phyloP scores from a whole-genome alignment of 371 early-diverging fungal species.

The Smittium mucronatum region DNA sequence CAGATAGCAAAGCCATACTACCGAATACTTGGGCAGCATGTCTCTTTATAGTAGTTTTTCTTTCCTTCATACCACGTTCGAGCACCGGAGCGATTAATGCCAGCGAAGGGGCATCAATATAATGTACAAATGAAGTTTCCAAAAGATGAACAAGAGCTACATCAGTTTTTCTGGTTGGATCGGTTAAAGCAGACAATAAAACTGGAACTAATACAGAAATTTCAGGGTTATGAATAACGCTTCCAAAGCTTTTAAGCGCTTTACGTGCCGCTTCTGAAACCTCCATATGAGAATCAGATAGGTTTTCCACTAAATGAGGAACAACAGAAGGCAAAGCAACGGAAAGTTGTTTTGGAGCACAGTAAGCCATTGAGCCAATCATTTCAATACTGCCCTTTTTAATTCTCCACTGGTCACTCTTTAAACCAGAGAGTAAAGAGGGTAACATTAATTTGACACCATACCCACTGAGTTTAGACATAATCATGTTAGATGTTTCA shows the following conservation, averaged over 20 bases:
- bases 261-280: conserved; percentile 81
- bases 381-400: conserved; percentile 91
- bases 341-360: conserved; percentile 91
- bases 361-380: conserved; percentile 89
- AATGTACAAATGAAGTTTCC: conserved; percentile 90
- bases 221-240: conserved; percentile 94
- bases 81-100: conserved; percentile 91
- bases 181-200: conserved; percentile 73
- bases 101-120: conserved; percentile 91
- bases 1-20: conserved; percentile 87
- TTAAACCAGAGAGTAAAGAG: conserved; percentile 68
- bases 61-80: conserved; percentile 80
- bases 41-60: conserved; percentile 81
- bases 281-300: conserved; percentile 85
- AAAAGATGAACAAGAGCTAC: conserved; percentile 70
- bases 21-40: conserved; percentile 94
- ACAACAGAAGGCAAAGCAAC: conserved; percentile 81
- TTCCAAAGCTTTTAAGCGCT: conserved; percentile 77
- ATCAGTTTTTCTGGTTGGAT: conserved; percentile 75
- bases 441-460: conserved; percentile 93
- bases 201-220: conserved; percentile 80
- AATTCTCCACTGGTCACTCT: conserved; percentile 87
- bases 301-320: conserved; percentile 77
- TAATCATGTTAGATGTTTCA: conserved; percentile 84
- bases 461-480: conserved; percentile 90